phyloP scores from a whole-genome alignment of 1,139 yeast species.

The Geotrichum restrictum region DNA sequence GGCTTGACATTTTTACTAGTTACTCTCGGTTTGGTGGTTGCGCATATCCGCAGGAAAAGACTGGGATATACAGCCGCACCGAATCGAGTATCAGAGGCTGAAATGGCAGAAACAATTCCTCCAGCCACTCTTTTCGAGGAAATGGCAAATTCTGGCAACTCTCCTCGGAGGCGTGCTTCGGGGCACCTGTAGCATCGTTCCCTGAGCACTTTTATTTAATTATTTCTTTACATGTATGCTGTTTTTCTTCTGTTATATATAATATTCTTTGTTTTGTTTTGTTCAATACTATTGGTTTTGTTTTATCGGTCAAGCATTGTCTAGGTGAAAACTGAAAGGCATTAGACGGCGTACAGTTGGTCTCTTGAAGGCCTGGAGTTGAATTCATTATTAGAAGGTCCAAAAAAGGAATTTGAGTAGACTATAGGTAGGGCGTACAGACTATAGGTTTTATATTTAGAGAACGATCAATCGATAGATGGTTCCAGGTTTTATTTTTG shows the following conservation, averaged over 20 bases:
- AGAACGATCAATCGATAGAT: no score
- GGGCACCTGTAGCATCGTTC: neutral
- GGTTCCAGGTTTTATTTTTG: no score
- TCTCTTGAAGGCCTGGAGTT: no score
- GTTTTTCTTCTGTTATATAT: neutral
- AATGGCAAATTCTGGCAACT: slow-evolving; percentile 34
- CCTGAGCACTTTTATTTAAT: neutral
- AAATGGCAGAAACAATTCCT: slow-evolving; percentile 63
- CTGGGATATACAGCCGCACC: slow-evolving; percentile 43
- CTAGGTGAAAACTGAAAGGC: no score
- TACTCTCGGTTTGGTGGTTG: slow-evolving; percentile 55
- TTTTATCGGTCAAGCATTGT: neutral
- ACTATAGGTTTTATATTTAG: no score
- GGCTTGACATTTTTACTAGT: slow-evolving; percentile 73
- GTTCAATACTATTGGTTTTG: neutral
- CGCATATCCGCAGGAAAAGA: slow-evolving; percentile 43
- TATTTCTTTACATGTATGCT: neutral
- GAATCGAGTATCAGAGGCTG: slow-evolving; percentile 59
- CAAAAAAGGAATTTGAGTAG: no score
- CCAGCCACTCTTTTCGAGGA: slow-evolving; percentile 61
- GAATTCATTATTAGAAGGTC: no score
- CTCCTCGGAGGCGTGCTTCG: slow-evolving; percentile 6
- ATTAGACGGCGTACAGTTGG: no score
- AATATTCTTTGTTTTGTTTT: neutral
- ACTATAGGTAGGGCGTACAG: no score